Evolutionary conservation across 306 rosid genomes (phyloP).

Genomic region (Glycyrrhiza uralensis): DNA sequence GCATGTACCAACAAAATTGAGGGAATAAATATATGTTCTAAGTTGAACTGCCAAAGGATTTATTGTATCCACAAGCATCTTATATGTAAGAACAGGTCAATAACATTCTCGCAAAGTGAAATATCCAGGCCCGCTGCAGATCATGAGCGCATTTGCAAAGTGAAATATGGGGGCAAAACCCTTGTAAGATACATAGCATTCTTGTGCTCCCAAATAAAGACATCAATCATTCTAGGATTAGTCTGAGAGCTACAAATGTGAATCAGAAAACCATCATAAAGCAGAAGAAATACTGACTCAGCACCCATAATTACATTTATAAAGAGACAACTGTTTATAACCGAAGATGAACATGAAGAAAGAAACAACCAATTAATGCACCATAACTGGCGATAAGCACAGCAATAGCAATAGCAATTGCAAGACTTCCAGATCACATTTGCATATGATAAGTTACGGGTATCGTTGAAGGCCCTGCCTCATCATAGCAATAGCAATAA

Average conservation of each 20-base stretch:
- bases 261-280: background rate
- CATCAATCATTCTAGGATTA: background rate
- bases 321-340: background rate
- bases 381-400: background rate
- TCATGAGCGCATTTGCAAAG: background rate
- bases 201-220: background rate
- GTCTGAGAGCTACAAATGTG: background rate
- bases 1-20: background rate
- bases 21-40: background rate
- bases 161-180: background rate
- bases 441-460: background rate
- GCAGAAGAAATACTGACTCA: background rate
- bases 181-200: background rate
- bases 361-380: background rate
- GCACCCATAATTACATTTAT: background rate
- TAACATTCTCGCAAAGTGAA: background rate
- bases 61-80: background rate
- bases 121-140: background rate
- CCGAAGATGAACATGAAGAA: background rate
- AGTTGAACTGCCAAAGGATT: background rate
- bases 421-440: background rate
- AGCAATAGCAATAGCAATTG: background rate
- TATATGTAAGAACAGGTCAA: background rate
- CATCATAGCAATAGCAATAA: background rate
- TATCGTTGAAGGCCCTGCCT: background rate